These are phyloP conservation scores for Talaromyces islandicus DNA, from an alignment of 2,329 filamentous ascomycete genomes.

Conservation along the genomic window DNA sequence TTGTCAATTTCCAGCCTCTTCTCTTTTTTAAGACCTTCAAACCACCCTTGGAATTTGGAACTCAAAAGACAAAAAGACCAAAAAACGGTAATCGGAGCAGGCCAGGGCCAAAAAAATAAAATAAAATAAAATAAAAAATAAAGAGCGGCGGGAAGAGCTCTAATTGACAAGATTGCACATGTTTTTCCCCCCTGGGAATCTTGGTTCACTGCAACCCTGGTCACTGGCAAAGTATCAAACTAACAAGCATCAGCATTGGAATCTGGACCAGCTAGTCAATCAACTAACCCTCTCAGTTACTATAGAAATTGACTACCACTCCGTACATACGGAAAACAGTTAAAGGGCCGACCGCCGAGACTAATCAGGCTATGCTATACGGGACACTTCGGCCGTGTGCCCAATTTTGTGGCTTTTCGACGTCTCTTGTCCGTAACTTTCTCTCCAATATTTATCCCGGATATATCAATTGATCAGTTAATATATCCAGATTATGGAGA, in stretches of 20 bases:
- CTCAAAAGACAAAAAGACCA: background rate
- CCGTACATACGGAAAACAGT: background rate
- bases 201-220: background rate
- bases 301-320: background rate
- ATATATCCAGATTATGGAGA: background rate
- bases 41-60: background rate
- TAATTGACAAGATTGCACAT: background rate
- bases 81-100: background rate
- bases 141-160: background rate
- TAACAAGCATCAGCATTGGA: background rate
- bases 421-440: background rate
- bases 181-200: background rate
- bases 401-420: background rate
- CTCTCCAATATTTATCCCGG: background rate
- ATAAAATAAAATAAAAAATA: too few relatives aligned
- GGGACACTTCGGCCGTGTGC: background rate
- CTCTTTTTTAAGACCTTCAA: background rate
- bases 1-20: background rate
- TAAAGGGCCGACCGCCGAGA: background rate
- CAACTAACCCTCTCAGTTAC: background rate
- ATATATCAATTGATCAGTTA: background rate
- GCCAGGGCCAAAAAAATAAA: too few relatives aligned
- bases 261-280: background rate
- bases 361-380: background rate
- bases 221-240: background rate